Evolutionary conservation across 2,329 filamentous ascomycete genomes (phyloP), one percentile per base, ranked within the genome.

Genomic region (Ophioceras dolichostomum): DNA sequence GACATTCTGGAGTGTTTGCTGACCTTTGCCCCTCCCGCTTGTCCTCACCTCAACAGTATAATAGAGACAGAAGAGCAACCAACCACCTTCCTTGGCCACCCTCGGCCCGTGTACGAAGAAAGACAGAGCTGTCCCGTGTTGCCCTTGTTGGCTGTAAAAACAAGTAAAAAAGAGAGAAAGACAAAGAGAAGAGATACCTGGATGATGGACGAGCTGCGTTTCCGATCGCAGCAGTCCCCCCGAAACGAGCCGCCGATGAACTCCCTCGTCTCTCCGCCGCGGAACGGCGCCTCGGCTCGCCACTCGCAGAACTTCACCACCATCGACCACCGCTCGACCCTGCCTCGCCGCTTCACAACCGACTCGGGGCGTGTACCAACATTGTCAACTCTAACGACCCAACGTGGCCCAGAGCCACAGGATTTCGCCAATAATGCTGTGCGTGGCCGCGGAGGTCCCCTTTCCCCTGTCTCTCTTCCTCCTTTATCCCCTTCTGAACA

Each of bases 281-380:
- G 83, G 56, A 81, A 81, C 58, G 71, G 73, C 53, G n/a, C n/a
- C n/a, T 28, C 34, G 24, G 68, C 65, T 53, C 75, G 77, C 53
- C 68, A 78, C 57, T 67, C 65, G 45, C 72, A 72, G 46, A 67
- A 71, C 46, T 61, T 67, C 39, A 30, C 18, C 34, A 58, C 66
- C 43, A 57, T 71, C 45, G 57, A 71, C 45, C 71, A 76, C 58
- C 79, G 88, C 59, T 75, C 76, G 45, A 79, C 78, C 49, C 69
- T 96, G 56, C 85, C 88, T 60, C 80, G 89, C 53, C 82, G 89
- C 55, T 96, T 96, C 63, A 96, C 89, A 45, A 91, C 88, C 40
- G 93, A 94, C 63, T 79, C 84, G 62, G 71, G 85, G 61, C 73
- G 87, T 70, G 67, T 89, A 61, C 81, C 83, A 58, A 85, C 82